Percentiles rank a stretch among this genome's conserved stretches.
Conservation (phyloP, 2,329 filamentous ascomycete species). For the Metarhizium robertsii region DNA sequence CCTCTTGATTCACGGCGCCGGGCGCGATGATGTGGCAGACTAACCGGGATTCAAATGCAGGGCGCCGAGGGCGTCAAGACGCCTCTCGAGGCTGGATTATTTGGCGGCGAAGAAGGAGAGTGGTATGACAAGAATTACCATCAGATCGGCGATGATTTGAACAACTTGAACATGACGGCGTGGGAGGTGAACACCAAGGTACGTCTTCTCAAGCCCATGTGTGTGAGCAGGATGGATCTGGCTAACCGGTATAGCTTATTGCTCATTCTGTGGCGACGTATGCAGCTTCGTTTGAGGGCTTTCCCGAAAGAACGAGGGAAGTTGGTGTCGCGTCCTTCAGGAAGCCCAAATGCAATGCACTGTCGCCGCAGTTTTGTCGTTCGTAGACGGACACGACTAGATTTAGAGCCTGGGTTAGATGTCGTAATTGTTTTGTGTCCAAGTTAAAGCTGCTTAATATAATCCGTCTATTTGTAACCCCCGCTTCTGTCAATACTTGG, state of each 20-base stretch:
- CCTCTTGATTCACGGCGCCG: neutral
- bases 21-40: neutral
- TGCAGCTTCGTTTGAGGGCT: conserved; percentile 54
- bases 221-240: neutral
- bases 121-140: conserved; percentile 54
- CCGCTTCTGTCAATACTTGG: too few species aligned
- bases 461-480: too few species aligned
- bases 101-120: conserved; percentile 59
- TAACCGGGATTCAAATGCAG: neutral
- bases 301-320: conserved; percentile 43
- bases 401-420: neutral
- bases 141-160: conserved; percentile 49
- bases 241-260: conserved; percentile 38
- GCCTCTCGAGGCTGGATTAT: conserved; percentile 51
- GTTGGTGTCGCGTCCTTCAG: conserved; percentile 12
- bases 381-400: neutral
- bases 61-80: conserved; percentile 73
- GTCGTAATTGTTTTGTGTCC: neutral
- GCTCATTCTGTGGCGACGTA: conserved; percentile 66
- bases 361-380: neutral
- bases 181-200: conserved; percentile 54
- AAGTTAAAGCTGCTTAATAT: too few species aligned
- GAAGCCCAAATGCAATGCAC: conserved; percentile 10
- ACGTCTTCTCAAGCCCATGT: neutral
- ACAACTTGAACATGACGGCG: conserved; percentile 49